Evolutionary conservation across 2,329 filamentous ascomycete species (phyloP).

Genomic region (Penicillium sp.): DNA sequence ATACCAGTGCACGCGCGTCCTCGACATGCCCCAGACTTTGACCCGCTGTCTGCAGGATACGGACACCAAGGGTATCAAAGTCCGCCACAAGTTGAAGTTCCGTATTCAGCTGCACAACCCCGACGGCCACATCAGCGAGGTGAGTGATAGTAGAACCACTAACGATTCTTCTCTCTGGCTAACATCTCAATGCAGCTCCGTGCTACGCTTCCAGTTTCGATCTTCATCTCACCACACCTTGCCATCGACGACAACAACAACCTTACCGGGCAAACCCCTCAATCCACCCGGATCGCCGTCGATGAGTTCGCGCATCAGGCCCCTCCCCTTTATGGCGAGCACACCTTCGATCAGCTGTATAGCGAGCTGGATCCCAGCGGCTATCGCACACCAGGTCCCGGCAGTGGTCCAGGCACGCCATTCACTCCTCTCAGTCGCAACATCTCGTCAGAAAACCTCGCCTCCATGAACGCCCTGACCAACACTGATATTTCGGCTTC

Average conservation of each 20-base stretch:
- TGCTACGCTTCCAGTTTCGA: conserved; percentile 83
- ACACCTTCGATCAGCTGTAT: conserved; percentile 86
- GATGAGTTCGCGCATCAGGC: conserved; percentile 64
- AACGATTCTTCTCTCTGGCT: conserved; percentile 1
- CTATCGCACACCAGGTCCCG: conserved; percentile 72
- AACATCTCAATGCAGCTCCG: conserved; percentile 60
- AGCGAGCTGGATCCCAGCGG: conserved; percentile 78
- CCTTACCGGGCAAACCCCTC: conserved; percentile 63
- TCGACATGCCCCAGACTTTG: conserved; percentile 76
- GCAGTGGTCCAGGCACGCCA: conserved; percentile 74
- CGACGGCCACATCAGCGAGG: conserved; percentile 90
- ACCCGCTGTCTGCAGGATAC: conserved; percentile 85
- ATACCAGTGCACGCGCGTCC: conserved; percentile 58
- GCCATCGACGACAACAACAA: conserved; percentile 85
- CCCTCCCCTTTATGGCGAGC: conserved; percentile 89
- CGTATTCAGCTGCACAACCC: conserved; percentile 90
- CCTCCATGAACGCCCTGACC: conserved; percentile 54
- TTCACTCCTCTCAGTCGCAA: conserved; percentile 67
- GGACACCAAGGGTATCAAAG: conserved; percentile 83
- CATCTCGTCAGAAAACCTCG: conserved; percentile 78
- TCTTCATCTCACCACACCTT: conserved; percentile 94
- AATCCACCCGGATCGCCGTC: conserved; percentile 50
- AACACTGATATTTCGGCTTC: conserved; percentile 59
- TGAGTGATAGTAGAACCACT: conserved; percentile 39
- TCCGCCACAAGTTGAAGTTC: conserved; percentile 89